Percentiles rank a stretch among this genome's conserved stretches.
Conservation (phyloP, 306 rosid genomes). For the Crotalaria pallida region DNA sequence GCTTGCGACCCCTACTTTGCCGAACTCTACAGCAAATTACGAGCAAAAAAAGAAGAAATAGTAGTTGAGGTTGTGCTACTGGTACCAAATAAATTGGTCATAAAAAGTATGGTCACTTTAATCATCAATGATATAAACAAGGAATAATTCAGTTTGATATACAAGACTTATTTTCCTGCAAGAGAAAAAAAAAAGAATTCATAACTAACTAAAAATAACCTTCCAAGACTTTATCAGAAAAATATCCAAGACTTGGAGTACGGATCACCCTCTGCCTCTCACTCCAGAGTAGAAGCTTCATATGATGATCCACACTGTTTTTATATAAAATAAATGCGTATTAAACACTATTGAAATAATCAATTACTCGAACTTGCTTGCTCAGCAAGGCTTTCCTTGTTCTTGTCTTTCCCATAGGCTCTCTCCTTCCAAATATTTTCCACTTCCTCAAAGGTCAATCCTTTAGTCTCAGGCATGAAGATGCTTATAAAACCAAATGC, state of each 20-base stretch:
- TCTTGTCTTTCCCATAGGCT: constrained; percentile 44
- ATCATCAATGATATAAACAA: too few species aligned
- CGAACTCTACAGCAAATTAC: background rate
- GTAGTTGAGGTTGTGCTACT: background rate
- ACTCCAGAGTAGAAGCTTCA: background rate
- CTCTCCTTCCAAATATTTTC: constrained; percentile 60
- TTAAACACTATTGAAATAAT: background rate
- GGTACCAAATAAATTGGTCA: too few species aligned
- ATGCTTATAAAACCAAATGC: constrained; percentile 41
- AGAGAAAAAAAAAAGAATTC: too few species aligned
- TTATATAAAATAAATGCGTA: background rate
- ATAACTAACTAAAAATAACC: background rate
- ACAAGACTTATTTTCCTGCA: too few species aligned
- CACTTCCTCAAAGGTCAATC: constrained; percentile 69
- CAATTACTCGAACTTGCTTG: background rate
- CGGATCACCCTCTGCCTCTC: background rate
- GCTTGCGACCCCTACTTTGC: background rate
- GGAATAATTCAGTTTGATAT: too few species aligned
- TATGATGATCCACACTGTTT: background rate
- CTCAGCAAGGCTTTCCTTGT: constrained; percentile 40
- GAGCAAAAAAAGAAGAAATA: background rate
- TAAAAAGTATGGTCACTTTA: background rate
- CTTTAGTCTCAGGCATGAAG: constrained; percentile 65
- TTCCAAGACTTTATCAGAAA: background rate
- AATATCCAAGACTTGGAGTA: background rate